Conservation (phyloP, 495 filamentous ascomycete genomes). For the Hypoxylon intermedium region DNA sequence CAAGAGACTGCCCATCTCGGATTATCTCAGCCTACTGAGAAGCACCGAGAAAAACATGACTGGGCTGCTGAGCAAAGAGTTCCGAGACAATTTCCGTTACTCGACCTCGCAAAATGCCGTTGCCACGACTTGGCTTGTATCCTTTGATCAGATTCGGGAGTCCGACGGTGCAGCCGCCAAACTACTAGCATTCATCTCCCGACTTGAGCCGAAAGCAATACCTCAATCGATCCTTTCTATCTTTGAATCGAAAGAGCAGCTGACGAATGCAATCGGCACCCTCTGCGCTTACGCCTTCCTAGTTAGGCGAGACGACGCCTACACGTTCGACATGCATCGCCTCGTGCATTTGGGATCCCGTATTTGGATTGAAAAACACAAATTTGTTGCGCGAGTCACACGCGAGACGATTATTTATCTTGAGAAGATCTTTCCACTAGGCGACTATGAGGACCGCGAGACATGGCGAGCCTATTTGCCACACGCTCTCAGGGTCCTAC, state of each 20-base stretch:
- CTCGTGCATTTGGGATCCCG: slow-evolving; percentile 56
- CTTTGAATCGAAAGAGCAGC: slow-evolving; percentile 22
- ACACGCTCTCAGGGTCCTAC: slow-evolving; percentile 37
- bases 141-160: slow-evolving; percentile 56
- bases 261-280: slow-evolving; percentile 43
- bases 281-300: slow-evolving; percentile 48
- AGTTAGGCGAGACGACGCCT: slow-evolving; percentile 29
- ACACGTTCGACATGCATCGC: slow-evolving; percentile 50
- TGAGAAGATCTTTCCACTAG: slow-evolving; percentile 19
- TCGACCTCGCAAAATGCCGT: slow-evolving; percentile 56
- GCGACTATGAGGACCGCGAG: slow-evolving; percentile 14
- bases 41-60: slow-evolving; percentile 50
- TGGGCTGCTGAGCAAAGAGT: slow-evolving; percentile 58
- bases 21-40: slow-evolving; percentile 55
- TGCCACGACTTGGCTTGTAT: slow-evolving; percentile 62
- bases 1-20: slow-evolving; percentile 44
- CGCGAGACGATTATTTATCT: slow-evolving; percentile 20
- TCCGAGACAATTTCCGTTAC: slow-evolving; percentile 55
- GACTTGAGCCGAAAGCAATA: slow-evolving; percentile 48
- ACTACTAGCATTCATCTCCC: slow-evolving; percentile 53
- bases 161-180: slow-evolving; percentile 43
- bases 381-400: background rate
- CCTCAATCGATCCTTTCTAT: slow-evolving; percentile 46
- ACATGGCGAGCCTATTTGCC: slow-evolving; percentile 42
- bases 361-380: slow-evolving; percentile 42